phyloP scores from a whole-genome alignment of 352 stramenopile species.

The Phytophthora lateralis region DNA sequence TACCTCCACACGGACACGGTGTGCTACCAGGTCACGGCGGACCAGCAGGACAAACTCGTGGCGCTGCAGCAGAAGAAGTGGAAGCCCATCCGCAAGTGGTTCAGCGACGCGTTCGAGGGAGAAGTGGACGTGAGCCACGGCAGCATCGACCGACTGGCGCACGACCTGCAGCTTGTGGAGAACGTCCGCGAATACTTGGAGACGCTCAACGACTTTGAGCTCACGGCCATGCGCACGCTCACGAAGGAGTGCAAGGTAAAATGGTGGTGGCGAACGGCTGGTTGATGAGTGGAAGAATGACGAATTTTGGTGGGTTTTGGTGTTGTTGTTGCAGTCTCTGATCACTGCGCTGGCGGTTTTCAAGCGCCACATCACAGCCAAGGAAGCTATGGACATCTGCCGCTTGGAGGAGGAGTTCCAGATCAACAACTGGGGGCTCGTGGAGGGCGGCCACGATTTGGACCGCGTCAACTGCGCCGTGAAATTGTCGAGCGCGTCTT shows the following conservation, averaged over 20 bases:
- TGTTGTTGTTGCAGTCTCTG: conserved; percentile 55
- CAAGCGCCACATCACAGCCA: conserved; percentile 85
- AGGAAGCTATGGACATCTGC: conserved; percentile 85
- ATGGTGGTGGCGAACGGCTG: background rate
- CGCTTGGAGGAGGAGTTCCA: conserved; percentile 90
- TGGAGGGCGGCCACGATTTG: conserved; percentile 89
- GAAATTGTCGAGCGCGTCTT: conserved; percentile 83
- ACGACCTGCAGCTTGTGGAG: conserved; percentile 62
- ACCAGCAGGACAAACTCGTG: conserved; percentile 85
- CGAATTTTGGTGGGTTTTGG: background rate
- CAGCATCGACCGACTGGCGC: conserved; percentile 66
- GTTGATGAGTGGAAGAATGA: conserved; percentile 4
- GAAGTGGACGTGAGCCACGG: conserved; percentile 86
- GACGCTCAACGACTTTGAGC: conserved; percentile 74
- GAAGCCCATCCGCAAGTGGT: conserved; percentile 85
- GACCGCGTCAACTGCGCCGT: conserved; percentile 88
- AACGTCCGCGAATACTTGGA: conserved; percentile 72
- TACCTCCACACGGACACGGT: conserved; percentile 90
- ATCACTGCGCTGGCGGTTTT: conserved; percentile 82
- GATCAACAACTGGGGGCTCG: conserved; percentile 87
- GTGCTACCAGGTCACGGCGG: conserved; percentile 85
- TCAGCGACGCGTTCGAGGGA: conserved; percentile 67
- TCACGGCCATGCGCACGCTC: conserved; percentile 71
- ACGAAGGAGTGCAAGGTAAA: conserved; percentile 89
- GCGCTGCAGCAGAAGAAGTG: conserved; percentile 86